Conservation (phyloP, 768 basidiomycete genomes). For the Tulasnella sp. region DNA sequence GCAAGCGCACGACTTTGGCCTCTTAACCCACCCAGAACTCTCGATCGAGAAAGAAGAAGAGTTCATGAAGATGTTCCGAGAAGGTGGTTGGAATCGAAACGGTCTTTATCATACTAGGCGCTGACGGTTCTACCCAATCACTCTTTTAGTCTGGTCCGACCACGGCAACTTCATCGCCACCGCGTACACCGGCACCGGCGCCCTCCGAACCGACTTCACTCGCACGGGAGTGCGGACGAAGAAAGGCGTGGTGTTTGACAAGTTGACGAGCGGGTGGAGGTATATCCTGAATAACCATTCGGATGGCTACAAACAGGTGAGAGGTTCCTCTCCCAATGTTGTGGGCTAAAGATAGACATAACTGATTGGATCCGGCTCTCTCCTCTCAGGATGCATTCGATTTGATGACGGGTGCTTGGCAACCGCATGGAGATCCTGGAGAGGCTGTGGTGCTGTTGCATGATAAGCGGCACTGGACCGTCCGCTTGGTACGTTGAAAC, state of each 20-base stretch:
- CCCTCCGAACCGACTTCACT: slow-evolving; percentile 95
- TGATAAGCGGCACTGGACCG: slow-evolving; percentile 78
- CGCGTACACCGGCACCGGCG: slow-evolving; percentile 93
- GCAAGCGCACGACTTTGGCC: slow-evolving; percentile 72
- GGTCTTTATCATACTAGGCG: not conserved
- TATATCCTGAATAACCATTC: slow-evolving; percentile 97
- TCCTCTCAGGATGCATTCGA: slow-evolving; percentile 90
- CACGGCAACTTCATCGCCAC: slow-evolving; percentile 87
- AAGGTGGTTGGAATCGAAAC: slow-evolving; percentile 56
- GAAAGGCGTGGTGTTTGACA: slow-evolving; percentile 78
- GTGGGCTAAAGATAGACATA: not conserved
- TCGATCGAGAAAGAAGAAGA: slow-evolving; percentile 76
- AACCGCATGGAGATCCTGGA: slow-evolving; percentile 68
- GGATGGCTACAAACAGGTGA: slow-evolving; percentile 53
- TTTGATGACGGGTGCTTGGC: slow-evolving; percentile 86
- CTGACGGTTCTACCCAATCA: not conserved
- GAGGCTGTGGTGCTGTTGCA: slow-evolving; percentile 66
- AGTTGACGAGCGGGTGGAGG: slow-evolving; percentile 73
- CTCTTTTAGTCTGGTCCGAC: slow-evolving; percentile 89
- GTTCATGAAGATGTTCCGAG: slow-evolving; percentile 79
- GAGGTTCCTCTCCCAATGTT: not conserved
- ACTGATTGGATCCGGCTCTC: not conserved
- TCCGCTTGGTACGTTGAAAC: slow-evolving; percentile 70
- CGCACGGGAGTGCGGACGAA: slow-evolving; percentile 85
- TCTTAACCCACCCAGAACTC: slow-evolving; percentile 60